Conservation (phyloP, 108 stramenopile genomes). For the Nitzschia sp. region DNA sequence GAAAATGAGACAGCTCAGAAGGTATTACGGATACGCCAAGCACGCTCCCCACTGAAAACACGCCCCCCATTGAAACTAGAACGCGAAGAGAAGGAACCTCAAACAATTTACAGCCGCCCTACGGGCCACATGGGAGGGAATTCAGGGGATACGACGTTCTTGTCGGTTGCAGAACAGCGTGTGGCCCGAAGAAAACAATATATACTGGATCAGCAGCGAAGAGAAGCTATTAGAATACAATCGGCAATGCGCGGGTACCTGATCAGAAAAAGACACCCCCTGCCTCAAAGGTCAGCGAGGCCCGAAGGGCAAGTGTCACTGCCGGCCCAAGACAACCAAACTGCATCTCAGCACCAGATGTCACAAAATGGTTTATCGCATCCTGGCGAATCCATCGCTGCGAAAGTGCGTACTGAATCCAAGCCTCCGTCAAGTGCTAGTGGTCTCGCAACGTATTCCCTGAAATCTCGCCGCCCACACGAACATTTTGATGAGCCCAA, state of each 20-base stretch:
- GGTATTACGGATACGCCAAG: too few species aligned
- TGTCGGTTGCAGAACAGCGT: slow-evolving; percentile 5
- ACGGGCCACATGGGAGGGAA: too few species aligned
- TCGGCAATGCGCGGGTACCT: slow-evolving; percentile 1
- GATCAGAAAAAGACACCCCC: not conserved
- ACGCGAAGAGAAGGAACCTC: too few species aligned
- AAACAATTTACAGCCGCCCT: too few species aligned
- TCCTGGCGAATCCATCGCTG: too few species aligned
- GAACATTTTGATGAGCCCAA: not conserved
- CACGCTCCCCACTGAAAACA: not conserved
- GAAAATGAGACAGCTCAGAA: too few species aligned
- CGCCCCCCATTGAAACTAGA: too few species aligned
- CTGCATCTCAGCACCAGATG: too few species aligned
- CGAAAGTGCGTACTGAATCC: too few species aligned
- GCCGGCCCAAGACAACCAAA: not conserved
- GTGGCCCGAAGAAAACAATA: slow-evolving; percentile 1
- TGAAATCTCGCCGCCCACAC: not conserved
- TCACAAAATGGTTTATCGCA: too few species aligned
- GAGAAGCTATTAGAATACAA: slow-evolving; percentile 6
- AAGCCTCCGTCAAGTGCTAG: too few species aligned
- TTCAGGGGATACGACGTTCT: too few species aligned
- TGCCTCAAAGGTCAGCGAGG: not conserved
- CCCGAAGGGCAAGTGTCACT: not conserved
- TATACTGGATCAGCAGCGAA: slow-evolving; percentile 2
- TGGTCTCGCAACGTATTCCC: not conserved